Evolutionary conservation across 2,329 filamentous ascomycete genomes (phyloP), one percentile per base, ranked within the genome.

Genomic region (Pezicula radicicola): DNA sequence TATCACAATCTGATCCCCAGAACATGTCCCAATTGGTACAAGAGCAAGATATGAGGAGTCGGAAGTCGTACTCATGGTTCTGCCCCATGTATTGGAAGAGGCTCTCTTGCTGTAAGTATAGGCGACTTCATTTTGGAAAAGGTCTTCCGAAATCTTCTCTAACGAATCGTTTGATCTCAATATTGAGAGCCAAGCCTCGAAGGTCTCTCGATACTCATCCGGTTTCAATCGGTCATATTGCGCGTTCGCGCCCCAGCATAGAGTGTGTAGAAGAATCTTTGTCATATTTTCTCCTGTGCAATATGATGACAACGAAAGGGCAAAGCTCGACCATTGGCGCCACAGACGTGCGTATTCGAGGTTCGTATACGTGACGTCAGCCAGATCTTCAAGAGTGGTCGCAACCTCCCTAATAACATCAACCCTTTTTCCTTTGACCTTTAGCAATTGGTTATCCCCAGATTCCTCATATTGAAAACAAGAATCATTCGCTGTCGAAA

Each of bases 191-290:
- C 16, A 42, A 49, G 37, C 35, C 15, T 41, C 21, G 33, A 41
- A 49, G 47, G 18, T 25, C 28, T 21, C 47, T 49, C 25, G 35
- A 28, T 49, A 49, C 12, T 49, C 47, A 6, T 27, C 47, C 25
- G 47, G 42, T 30, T 21, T 25, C 2, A 45, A 25, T 16, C 42
- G 42, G 15, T 45, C 28, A n/a, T 45, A n/a, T 25, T 5, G 19
- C n/a, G n/a, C 27, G 21, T 45, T 45, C 2, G 18, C 30, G n/a
- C 18, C 19, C 42, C 42, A 45, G 25, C 42, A 45, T 28, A 45
- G 28, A n/a, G 42, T 45, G 8, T 45, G 18, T 12, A 45, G n/a
- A 28, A 45, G 25, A n/a, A 45, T 25, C 2, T 30, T 5, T 25
- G 2, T n/a, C 21, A 45, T 45, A 18, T 30, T 25, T 25, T 45